phyloP scores from a whole-genome alignment of 306 rosid species.

The Carpinus viminea region DNA sequence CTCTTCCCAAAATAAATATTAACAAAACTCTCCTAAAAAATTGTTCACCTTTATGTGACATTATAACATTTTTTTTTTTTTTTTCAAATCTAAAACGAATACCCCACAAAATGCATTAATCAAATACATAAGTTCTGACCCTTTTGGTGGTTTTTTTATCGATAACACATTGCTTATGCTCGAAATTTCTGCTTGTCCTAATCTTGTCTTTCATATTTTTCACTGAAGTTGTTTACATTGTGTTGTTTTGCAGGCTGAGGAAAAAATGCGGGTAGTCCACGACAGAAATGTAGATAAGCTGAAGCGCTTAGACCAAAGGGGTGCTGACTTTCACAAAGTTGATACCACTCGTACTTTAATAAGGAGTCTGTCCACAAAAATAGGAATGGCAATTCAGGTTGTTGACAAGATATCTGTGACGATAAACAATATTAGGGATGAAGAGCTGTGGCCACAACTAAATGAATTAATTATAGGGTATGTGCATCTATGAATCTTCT shows the following conservation, averaged over 20 bases:
- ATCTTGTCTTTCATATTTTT: conserved; percentile 8
- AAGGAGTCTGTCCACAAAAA: conserved; percentile 81
- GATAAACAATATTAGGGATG: conserved; percentile 87
- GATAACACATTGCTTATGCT: neutral
- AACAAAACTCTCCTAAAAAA: too few species aligned
- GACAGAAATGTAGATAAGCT: conserved; percentile 79
- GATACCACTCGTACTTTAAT: conserved; percentile 64
- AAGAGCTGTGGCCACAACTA: conserved; percentile 92
- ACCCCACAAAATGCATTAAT: too few species aligned
- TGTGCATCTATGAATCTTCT: conserved; percentile 33
- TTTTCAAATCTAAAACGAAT: too few species aligned
- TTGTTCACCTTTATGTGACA: too few species aligned
- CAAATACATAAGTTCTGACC: neutral
- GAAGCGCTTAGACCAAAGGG: conserved; percentile 75
- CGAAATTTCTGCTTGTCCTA: neutral
- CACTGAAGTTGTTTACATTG: conserved; percentile 5
- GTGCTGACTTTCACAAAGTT: conserved; percentile 77
- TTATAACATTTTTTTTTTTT: too few species aligned
- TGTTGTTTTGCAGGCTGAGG: conserved; percentile 71
- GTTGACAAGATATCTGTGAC: conserved; percentile 89
- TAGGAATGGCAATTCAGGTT: conserved; percentile 88
- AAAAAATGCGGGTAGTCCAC: conserved; percentile 86
- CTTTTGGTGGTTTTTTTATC: conserved; percentile 4
- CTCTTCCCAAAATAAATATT: too few species aligned
- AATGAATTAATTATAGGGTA: conserved; percentile 87